Evolutionary conservation across 1,139 yeast genomes (phyloP), one percentile per base, ranked within the genome.

Genomic region (Geotrichum macrosporum): DNA sequence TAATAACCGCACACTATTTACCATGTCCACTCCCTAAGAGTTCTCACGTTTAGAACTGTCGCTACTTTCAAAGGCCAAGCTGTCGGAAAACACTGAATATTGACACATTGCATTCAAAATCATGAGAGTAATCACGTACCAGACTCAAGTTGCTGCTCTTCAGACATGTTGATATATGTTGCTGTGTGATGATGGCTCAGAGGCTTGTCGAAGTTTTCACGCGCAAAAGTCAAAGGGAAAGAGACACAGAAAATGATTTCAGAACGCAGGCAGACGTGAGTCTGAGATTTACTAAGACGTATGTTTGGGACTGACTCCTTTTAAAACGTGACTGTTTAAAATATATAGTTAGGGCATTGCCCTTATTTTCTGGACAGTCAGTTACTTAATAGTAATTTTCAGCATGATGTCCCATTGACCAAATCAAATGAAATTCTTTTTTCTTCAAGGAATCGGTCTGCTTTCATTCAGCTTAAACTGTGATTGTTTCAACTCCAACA

Each of bases 371-470:
- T n/a, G n/a, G n/a, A n/a, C n/a, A n/a, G n/a, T n/a, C n/a, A n/a
- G n/a, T n/a, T n/a, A n/a, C n/a, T n/a, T n/a, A n/a, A n/a, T n/a
- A n/a, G n/a, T n/a, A n/a, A n/a, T n/a, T n/a, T n/a, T n/a, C n/a
- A n/a, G n/a, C n/a, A n/a, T n/a, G n/a, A n/a, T n/a, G n/a, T n/a
- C n/a, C n/a, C n/a, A n/a, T n/a, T n/a, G n/a, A n/a, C n/a, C n/a
- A n/a, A n/a, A n/a, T n/a, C n/a, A n/a, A n/a, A n/a, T n/a, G n/a
- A n/a, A n/a, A n/a, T 47, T 52, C 55, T 54, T 53, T 57, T 52
- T 50, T 58, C 60, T 59, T 59, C 68, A 75, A 75, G 71, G 80
- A 74, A 76, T 76, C 75, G 80, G 76, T 80, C 71, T 80, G 80
- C 10, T 65, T 54, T 54, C 53, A 50, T 52, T 35, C 63, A 66